phyloP scores from a whole-genome alignment of 2,329 filamentous ascomycete species.

The Ascomycota sp. region DNA sequence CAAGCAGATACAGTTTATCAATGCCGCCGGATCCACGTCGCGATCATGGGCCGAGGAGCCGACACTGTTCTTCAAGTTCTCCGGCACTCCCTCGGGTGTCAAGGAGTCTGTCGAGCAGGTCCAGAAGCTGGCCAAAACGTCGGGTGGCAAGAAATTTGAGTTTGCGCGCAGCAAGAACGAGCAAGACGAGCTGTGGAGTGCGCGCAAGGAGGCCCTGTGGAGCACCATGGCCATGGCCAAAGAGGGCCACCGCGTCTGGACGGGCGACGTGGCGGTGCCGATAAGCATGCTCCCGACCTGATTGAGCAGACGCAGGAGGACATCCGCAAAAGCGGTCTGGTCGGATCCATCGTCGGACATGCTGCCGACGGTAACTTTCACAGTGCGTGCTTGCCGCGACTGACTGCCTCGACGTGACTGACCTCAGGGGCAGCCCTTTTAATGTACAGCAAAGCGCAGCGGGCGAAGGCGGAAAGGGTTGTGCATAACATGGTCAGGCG shows the following conservation, averaged over 20 bases:
- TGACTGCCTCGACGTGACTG: too few relatives aligned
- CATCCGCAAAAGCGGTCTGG: conserved; percentile 20
- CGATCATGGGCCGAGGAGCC: conserved; percentile 51
- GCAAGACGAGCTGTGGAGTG: conserved; percentile 61
- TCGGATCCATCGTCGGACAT: conserved; percentile 42
- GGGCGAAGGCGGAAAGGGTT: conserved; percentile 43
- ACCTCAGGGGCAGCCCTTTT: conserved; percentile 36
- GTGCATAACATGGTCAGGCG: conserved; percentile 75
- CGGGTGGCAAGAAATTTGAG: conserved; percentile 51
- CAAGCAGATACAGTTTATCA: conserved; percentile 61
- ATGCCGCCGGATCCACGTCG: conserved; percentile 43
- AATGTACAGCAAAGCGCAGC: conserved; percentile 44
- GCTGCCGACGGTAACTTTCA: conserved; percentile 70
- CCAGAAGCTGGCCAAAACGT: conserved; percentile 35
- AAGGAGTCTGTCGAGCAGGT: conserved; percentile 62
- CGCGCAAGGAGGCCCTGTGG: conserved; percentile 70
- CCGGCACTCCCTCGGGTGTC: conserved; percentile 46
- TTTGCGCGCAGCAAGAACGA: conserved; percentile 54
- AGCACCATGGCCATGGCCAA: conserved; percentile 48
- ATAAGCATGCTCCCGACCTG: conserved; percentile 53
- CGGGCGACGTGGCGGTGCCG: conserved; percentile 69
- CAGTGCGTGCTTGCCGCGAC: conserved; percentile 16
- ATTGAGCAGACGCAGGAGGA: conserved; percentile 49
- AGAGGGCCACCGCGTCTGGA: conserved; percentile 59
- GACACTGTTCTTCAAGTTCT: conserved; percentile 72